These are phyloP conservation scores for Diaporthe ampelina DNA, from an alignment of 2,329 filamentous ascomycete species.

Conservation along the genomic window DNA sequence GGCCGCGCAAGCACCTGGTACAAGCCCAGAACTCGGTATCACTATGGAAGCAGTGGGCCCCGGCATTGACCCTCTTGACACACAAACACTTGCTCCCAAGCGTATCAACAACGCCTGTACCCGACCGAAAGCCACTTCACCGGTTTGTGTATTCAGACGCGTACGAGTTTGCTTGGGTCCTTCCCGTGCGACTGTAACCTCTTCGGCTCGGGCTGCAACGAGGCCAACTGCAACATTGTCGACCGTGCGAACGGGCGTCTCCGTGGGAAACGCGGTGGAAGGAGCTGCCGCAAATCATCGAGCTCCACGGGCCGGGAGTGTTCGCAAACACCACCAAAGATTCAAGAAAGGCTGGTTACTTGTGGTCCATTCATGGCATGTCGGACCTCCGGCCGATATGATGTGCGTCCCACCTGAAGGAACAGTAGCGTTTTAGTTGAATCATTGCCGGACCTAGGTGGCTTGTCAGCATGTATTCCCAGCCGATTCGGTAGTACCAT, in stretches of 20 bases:
- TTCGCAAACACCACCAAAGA: too few species aligned
- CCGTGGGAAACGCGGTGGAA: too few species aligned
- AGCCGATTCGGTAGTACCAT: too few species aligned
- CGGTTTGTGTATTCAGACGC: neutral
- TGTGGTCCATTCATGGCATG: neutral
- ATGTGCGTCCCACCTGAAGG: neutral
- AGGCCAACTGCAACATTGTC: neutral
- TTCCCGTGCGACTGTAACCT: neutral
- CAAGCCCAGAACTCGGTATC: neutral
- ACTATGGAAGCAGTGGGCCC: neutral
- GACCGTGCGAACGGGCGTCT: neutral
- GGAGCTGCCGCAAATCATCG: neutral
- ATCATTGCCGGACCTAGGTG: too few species aligned
- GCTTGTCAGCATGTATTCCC: too few species aligned
- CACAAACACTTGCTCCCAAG: neutral
- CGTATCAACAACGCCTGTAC: neutral
- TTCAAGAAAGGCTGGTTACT: neutral
- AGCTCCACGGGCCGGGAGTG: neutral
- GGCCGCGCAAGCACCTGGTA: neutral
- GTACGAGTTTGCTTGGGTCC: neutral
- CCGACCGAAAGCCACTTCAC: neutral
- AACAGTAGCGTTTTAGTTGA: neutral
- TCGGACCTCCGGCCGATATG: neutral
- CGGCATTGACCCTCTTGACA: neutral
- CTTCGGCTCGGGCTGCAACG: neutral